These are phyloP conservation scores for Dipteronia dyeriana DNA, from an alignment of 345 rosid species.

Conservation along the genomic window DNA sequence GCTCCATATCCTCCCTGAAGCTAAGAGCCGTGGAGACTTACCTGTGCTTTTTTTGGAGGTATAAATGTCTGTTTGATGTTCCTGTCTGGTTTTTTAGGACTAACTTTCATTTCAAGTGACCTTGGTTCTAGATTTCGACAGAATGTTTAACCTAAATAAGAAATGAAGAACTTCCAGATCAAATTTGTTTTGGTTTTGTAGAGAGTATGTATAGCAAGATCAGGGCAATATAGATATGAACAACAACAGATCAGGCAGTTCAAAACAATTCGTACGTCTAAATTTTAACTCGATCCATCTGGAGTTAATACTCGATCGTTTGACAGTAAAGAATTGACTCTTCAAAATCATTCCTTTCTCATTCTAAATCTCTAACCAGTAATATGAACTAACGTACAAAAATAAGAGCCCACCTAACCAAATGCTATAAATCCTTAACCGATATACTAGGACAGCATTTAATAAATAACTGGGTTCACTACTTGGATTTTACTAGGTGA, in stretches of 20 bases:
- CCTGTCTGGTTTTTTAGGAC: no score
- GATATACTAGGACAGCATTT: not conserved
- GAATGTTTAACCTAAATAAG: not conserved
- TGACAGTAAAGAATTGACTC: not conserved
- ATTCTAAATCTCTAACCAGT: no score
- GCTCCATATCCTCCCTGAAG: conserved; percentile 50
- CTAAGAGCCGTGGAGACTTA: conserved; percentile 63
- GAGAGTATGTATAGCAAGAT: not conserved
- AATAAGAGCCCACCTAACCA: not conserved
- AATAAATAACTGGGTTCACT: no score
- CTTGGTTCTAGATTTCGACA: not conserved
- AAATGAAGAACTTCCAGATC: not conserved
- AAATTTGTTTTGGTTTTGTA: not conserved
- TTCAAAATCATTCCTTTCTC: no score
- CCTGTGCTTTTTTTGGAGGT: conserved; percentile 72
- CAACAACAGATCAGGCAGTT: not conserved
- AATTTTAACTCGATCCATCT: no score
- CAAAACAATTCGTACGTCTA: not conserved
- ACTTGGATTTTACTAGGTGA: not conserved
- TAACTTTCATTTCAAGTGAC: not conserved
- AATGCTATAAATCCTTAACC: not conserved
- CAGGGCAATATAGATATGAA: not conserved
- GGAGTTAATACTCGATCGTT: no score
- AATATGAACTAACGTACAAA: not conserved
- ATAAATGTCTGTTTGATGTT: not conserved